Conservation (phyloP, 1,284 basidiomycete genomes). For the Tylopilus sp. region DNA sequence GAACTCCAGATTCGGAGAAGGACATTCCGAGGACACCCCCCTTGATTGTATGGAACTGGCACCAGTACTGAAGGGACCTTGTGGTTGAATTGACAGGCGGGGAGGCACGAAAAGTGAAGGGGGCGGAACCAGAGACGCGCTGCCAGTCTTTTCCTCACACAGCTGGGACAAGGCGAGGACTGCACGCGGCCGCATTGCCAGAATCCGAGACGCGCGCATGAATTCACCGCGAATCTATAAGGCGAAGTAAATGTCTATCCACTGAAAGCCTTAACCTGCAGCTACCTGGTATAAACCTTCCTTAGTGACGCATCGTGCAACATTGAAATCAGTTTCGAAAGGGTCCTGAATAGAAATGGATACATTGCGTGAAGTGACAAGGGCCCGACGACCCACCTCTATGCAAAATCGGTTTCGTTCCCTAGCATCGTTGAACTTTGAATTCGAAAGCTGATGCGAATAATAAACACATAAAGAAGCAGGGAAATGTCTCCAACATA, state of each 20-base stretch:
- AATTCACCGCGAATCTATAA: slow-evolving; percentile 95
- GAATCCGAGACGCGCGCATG: slow-evolving; percentile 89
- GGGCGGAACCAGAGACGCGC: slow-evolving; percentile 35
- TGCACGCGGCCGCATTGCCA: slow-evolving; percentile 74
- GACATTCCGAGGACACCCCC: slow-evolving; percentile 41
- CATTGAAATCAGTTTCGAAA: slow-evolving; percentile 94
- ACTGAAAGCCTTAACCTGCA: background rate
- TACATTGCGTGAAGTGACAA: slow-evolving; percentile 8
- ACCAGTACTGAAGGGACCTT: slow-evolving; percentile 64
- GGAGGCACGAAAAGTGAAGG: slow-evolving; percentile 52
- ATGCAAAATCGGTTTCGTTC: slow-evolving; percentile 93
- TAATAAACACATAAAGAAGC: slow-evolving; percentile 2
- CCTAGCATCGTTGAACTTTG: slow-evolving; percentile 68
- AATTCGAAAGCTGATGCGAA: slow-evolving; percentile 38
- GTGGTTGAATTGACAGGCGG: slow-evolving; percentile 58
- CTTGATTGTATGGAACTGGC: slow-evolving; percentile 56
- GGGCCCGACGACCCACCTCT: slow-evolving; percentile 55
- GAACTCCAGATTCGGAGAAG: slow-evolving; percentile 49
- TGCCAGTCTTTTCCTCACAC: slow-evolving; percentile 73
- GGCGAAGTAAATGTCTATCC: background rate
- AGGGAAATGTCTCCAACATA: slow-evolving; percentile 35
- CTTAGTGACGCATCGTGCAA: slow-evolving; percentile 92
- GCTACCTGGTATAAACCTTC: slow-evolving; percentile 90
- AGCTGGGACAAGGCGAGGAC: slow-evolving; percentile 78
- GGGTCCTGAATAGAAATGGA: slow-evolving; percentile 67